These are phyloP conservation scores for Phaffia rhodozyma DNA, from an alignment of 1,284 basidiomycete species.

Conservation along the genomic window DNA sequence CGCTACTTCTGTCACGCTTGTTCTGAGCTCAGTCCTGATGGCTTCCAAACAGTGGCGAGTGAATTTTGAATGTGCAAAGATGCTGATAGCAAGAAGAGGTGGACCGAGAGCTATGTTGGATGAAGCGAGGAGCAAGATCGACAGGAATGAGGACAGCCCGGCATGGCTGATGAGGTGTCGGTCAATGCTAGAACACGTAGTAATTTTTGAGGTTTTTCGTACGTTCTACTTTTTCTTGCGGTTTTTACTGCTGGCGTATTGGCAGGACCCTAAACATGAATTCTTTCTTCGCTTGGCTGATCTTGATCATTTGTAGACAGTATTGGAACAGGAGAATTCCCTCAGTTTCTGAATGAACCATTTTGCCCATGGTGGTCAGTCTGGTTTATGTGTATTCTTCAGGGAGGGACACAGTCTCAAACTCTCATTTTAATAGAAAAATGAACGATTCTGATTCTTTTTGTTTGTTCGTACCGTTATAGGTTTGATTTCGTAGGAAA, in stretches of 20 bases:
- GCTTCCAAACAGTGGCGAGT: neutral
- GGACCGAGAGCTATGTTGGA: neutral
- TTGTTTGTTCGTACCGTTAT: neutral
- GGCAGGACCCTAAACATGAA: neutral
- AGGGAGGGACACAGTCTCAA: too few relatives aligned
- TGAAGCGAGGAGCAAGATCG: neutral
- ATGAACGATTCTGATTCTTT: too few relatives aligned
- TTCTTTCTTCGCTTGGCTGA: neutral
- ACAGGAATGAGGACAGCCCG: neutral
- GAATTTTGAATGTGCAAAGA: neutral
- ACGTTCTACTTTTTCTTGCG: neutral
- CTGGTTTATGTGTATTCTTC: too few relatives aligned
- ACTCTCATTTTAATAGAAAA: too few relatives aligned
- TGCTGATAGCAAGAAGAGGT: neutral
- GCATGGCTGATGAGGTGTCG: neutral
- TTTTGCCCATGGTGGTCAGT: slow-evolving; percentile 2
- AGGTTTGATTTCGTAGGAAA: neutral
- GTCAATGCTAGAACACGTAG: neutral
- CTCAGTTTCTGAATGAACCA: neutral
- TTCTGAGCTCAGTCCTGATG: neutral
- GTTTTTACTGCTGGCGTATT: neutral
- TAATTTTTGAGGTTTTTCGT: too few relatives aligned
- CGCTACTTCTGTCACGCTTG: neutral
- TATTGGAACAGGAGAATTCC: neutral
- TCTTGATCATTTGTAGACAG: neutral